These are phyloP conservation scores for Phanerochaete carnosa DNA, from an alignment of 768 basidiomycete genomes.

Conservation along the genomic window DNA sequence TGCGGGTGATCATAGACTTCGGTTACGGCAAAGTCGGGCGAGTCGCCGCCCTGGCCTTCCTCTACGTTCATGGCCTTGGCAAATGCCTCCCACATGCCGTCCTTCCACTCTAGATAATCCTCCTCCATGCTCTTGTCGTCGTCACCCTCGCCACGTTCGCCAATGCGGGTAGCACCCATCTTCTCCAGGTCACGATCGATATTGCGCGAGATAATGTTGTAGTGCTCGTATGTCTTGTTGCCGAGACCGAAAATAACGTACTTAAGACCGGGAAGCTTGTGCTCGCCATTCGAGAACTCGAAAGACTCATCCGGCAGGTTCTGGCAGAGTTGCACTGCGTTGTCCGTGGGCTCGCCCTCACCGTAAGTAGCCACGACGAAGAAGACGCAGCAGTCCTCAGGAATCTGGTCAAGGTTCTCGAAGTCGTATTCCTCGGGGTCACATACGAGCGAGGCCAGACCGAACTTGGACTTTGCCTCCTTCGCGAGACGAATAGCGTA, in stretches of 20 bases:
- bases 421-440: conserved; percentile 99
- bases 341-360: conserved; percentile 98
- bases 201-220: conserved; percentile 83
- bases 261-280: conserved; percentile 77
- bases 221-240: conserved; percentile 94
- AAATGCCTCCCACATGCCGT: conserved; percentile 93
- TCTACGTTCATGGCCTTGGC: conserved; percentile 82
- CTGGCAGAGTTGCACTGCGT: conserved; percentile 92
- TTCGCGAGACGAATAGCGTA: conserved; percentile 97
- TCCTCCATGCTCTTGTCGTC: conserved; percentile 99
- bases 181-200: conserved; percentile 71
- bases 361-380: conserved; percentile 99
- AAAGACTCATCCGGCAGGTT: conserved; percentile 85
- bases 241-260: conserved; percentile 95
- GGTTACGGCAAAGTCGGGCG: conserved; percentile 89
- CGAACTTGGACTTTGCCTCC: conserved; percentile 95
- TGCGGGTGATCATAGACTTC: conserved; percentile 71
- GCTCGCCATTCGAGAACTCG: conserved; percentile 79
- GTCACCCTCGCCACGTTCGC: conserved; percentile 92
- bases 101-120: conserved; percentile 99
- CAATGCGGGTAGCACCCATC: conserved; percentile 83
- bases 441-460: conserved; percentile 92
- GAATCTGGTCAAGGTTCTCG: conserved; percentile 88
- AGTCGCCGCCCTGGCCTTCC: conserved; percentile 94
- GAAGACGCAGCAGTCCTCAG: conserved; percentile 83